Evolutionary conservation across 139 green algal genomes (phyloP), one percentile per base, ranked within the genome.

Genomic region (Chlorella ohadii): DNA sequence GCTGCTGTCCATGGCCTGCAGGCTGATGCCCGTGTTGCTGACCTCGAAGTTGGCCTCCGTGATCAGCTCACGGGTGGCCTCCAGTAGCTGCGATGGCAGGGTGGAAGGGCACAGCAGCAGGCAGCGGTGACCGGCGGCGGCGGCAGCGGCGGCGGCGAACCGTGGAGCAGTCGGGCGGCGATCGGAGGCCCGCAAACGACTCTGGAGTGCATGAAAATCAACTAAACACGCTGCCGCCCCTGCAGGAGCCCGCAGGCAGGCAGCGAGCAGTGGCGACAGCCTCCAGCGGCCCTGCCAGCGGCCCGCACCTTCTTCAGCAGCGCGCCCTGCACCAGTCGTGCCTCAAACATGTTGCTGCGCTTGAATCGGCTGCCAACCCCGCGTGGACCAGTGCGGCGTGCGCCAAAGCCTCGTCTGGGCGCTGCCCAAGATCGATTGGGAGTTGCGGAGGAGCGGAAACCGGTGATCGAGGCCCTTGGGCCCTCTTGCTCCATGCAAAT

Each of bases 21-120:
- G 87, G 4, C 63, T 83, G 78, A 98, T 94, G n/a, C 96, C 96
- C 12, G 78, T 90, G n/a, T 66, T 36, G 68, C 78, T 93, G 85
- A 96, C 97, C 80, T 99, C 97, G 72, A 99, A 98, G 92, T 99
- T 99, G 64, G 94, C 95, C 82, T 99, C 95, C 13, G 90, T 95
- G 20, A 99, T 94, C 34, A 99, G 90, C 63, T 99, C 97, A 85
- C 98, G 98, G 63, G 98, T 88, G 17, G 95, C 93, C 72, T 99
- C 97, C 36, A 99, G 88, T 15, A 99, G 25, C 86, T 97, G 75
- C 33, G 74, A 31, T 2, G 47, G 33, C 3, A n/a, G 33, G 66
- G 66, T 51, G 33, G 17, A 12, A 17, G 36, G 31, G 67, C 20
- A 5, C 9, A 74, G 33, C 9, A 2, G n/a, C n/a, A 36, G 71